These are phyloP conservation scores for Geoglossum glabrum DNA, from an alignment of 495 filamentous ascomycete genomes.

Conservation along the genomic window DNA sequence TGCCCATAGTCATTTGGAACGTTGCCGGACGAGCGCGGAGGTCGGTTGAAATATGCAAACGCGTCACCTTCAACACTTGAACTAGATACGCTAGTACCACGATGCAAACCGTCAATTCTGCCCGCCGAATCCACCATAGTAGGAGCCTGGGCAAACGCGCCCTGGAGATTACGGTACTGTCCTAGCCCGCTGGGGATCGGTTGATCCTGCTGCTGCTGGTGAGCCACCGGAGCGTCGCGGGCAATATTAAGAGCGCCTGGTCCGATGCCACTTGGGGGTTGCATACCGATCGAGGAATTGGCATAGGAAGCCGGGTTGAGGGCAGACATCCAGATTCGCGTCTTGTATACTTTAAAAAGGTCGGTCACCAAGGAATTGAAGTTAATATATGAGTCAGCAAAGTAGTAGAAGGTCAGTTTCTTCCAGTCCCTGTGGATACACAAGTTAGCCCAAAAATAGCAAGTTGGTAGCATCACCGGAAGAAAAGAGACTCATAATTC, in stretches of 20 bases:
- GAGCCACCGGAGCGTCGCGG: background rate
- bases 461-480: conserved; percentile 3
- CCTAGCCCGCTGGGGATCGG: background rate
- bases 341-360: conserved; percentile 97
- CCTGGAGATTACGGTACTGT: background rate
- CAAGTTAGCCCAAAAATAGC: background rate
- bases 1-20: background rate
- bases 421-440: conserved; percentile 67
- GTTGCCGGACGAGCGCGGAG: background rate
- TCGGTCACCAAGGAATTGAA: conserved; percentile 95
- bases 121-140: background rate
- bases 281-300: conserved; percentile 53
- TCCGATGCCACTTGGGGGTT: conserved; percentile 41
- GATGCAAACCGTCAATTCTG: background rate
- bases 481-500: background rate
- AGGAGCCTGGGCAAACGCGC: background rate
- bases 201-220: background rate
- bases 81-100: background rate
- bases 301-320: conserved; percentile 96
- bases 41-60: background rate
- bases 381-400: conserved; percentile 93
- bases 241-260: conserved; percentile 32
- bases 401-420: conserved; percentile 97
- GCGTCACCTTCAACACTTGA: background rate
- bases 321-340: conserved; percentile 97